Percentiles rank a stretch among this genome's conserved stretches.
Evolutionary conservation across 495 filamentous ascomycete species (phyloP).

Genomic region (Staphylotrichum tortipilum): DNA sequence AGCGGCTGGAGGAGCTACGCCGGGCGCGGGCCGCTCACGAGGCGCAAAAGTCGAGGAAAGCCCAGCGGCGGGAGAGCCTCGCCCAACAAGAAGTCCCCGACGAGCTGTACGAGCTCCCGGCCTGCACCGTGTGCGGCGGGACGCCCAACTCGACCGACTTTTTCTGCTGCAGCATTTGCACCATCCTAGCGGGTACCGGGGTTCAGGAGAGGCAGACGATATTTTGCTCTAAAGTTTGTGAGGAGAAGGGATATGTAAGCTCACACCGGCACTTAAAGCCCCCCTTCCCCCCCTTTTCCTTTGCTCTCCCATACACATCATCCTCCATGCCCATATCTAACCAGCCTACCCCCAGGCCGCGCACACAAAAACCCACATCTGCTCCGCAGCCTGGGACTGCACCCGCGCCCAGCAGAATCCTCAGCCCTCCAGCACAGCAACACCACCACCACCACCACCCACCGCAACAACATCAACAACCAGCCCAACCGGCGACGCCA

Average conservation of each 20-base stretch:
- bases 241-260: constrained; percentile 34
- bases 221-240: constrained; percentile 40
- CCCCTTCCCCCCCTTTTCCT: not conserved
- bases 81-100: constrained; percentile 18
- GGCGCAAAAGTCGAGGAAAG: constrained; percentile 30
- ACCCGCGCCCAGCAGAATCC: constrained; percentile 4
- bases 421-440: too few relatives aligned
- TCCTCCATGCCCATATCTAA: not conserved
- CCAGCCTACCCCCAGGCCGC: not conserved
- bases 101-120: constrained; percentile 27
- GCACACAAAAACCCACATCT: constrained; percentile 19
- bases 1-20: constrained; percentile 34
- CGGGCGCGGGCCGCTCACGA: constrained; percentile 37
- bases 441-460: not conserved
- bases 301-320: not conserved
- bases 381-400: constrained; percentile 17
- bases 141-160: constrained; percentile 20
- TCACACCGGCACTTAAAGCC: not conserved
- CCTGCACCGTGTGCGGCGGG: constrained; percentile 31
- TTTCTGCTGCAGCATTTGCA: constrained; percentile 33
- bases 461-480: constrained; percentile 1
- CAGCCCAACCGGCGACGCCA: not conserved
- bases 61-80: constrained; percentile 17
- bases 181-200: constrained; percentile 23
- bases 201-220: constrained; percentile 21